Evolutionary conservation across 345 rosid species (phyloP), one percentile per base, ranked within the genome.

Genomic region (Eucalyptus sp.): DNA sequence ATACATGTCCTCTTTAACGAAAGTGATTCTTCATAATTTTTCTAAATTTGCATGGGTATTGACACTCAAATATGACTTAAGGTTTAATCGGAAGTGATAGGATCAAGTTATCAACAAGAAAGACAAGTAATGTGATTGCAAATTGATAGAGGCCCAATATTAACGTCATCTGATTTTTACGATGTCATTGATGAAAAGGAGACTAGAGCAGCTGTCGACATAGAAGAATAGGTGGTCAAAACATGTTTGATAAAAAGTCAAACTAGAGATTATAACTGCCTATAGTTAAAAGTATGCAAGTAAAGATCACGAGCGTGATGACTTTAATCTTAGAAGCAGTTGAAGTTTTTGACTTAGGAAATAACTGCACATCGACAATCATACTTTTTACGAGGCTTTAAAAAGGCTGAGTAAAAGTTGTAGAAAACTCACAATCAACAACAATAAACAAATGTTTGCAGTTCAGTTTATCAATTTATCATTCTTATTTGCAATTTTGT

Each of bases 371-470:
- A 24, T 56, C 62, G 2, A 56, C 62, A 24, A 2, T 56, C 1
- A 56, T 1, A 56, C 62, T 10, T 56, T 22, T 10, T 56, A 56
- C 5, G 4, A 4, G 62, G 29, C 29, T 22, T 22, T 56, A 25
- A 56, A 24, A 56, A 2, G 29, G 13, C 1, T 0, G 1, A 56
- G 13, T 24, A 24, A 25, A 56, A 56, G 3, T 24, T 0, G 13
- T 24, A 56, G 3, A 56, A 56, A 25, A 56, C 6, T 25, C 3
- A 6, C 29, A 56, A 24, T 56, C 1, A 24, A 24, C 3, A 24
- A 56, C 2, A 56, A 0, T 56, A 22, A 56, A 56, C 3, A 24
- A 56, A 10, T 24, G 10, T 56, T 25, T 0, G 0, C 3, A 56
- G 0, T 9, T 56, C 8, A 12, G 7, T 60, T 60, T 12, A 60